Evolutionary conservation across 2,329 filamentous ascomycete species (phyloP).

Genomic region (Apiospora phragmitis): DNA sequence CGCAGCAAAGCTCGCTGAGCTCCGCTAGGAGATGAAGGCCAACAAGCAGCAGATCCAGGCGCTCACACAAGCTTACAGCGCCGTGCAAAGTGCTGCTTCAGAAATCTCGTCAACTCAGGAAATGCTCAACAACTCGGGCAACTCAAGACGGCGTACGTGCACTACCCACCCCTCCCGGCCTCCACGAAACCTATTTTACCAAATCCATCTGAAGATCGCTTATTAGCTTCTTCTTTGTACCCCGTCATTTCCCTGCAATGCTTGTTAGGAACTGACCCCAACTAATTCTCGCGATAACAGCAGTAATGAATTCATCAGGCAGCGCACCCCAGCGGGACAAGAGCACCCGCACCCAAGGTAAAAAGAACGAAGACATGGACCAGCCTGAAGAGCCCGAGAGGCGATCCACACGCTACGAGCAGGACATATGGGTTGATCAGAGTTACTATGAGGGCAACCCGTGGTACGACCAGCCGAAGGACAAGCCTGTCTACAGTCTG

Average conservation of each 20-base stretch:
- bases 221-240: too few species aligned
- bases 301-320: neutral
- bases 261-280: too few species aligned
- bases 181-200: neutral
- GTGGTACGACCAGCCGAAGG: conserved; percentile 21
- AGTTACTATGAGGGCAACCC: conserved; percentile 27
- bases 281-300: neutral
- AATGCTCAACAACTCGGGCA: neutral
- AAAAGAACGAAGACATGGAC: neutral
- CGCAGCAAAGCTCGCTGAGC: conserved; percentile 13
- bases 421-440: conserved; percentile 20
- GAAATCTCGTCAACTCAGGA: conserved; percentile 17
- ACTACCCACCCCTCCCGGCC: neutral
- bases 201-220: neutral
- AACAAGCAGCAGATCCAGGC: conserved; percentile 17
- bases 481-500: conserved; percentile 28
- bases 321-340: neutral
- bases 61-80: conserved; percentile 16
- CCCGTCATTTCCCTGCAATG: too few species aligned
- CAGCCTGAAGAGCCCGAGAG: conserved; percentile 3
- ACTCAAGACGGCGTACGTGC: neutral
- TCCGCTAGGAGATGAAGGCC: conserved; percentile 16
- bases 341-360: neutral
- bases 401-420: neutral
- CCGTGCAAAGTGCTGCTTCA: conserved; percentile 15